Evolutionary conservation across 2,329 filamentous ascomycete genomes (phyloP).

Genomic region (Phialophora macrospora): DNA sequence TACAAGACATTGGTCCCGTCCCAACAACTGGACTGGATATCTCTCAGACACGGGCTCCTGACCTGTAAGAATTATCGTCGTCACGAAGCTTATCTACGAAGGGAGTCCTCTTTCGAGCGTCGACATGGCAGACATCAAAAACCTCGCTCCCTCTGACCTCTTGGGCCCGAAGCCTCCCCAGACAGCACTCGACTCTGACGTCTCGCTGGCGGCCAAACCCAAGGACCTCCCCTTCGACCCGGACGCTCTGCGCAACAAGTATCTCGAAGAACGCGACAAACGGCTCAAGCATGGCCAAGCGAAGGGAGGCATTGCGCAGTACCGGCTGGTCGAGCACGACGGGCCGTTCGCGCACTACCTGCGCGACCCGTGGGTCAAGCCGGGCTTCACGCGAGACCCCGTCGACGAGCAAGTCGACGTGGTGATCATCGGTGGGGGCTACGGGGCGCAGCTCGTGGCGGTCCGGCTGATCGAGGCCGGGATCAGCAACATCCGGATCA

Average conservation of each 20-base stretch:
- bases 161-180: conserved; percentile 25
- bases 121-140: conserved; percentile 15
- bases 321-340: conserved; percentile 21
- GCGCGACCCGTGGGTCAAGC: conserved; percentile 30
- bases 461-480: conserved; percentile 28
- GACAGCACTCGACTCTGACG: conserved; percentile 20
- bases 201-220: conserved; percentile 22
- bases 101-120: background rate
- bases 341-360: conserved; percentile 25
- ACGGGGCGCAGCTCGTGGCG: conserved; percentile 20
- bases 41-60: background rate
- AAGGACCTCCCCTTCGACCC: conserved; percentile 26
- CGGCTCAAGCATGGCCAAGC: conserved; percentile 19
- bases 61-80: no score
- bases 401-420: conserved; percentile 26
- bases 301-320: conserved; percentile 25
- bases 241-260: conserved; percentile 27
- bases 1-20: background rate
- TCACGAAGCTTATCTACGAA: background rate
- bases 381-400: conserved; percentile 23
- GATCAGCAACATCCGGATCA: conserved; percentile 14
- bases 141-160: conserved; percentile 20
- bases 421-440: conserved; percentile 21
- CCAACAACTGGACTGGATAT: background rate
- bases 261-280: conserved; percentile 28